These are phyloP conservation scores for Alnus glutinosa DNA, from an alignment of 306 rosid genomes.

Conservation along the genomic window DNA sequence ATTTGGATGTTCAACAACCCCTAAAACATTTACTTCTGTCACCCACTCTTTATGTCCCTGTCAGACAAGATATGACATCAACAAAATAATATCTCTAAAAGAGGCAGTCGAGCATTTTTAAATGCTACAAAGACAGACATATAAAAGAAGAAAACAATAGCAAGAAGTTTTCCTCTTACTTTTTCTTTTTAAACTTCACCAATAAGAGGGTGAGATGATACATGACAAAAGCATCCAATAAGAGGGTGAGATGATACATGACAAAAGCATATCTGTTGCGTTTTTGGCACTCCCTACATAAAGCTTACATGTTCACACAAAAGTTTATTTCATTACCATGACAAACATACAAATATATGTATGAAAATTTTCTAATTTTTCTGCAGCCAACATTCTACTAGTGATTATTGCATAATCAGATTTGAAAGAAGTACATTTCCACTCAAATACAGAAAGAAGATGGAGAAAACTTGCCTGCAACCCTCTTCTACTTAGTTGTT, in stretches of 20 bases:
- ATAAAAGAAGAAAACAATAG: neutral
- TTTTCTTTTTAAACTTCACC: neutral
- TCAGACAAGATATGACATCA: neutral
- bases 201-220: neutral
- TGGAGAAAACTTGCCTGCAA: constrained; percentile 54
- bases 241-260: neutral
- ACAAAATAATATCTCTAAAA: constrained; percentile 2
- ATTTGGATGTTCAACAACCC: constrained; percentile 53
- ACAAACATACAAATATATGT: neutral
- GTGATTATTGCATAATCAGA: neutral
- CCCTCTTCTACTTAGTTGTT: constrained; percentile 65
- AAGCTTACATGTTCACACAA: neutral
- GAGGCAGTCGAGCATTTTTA: neutral
- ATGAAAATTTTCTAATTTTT: neutral
- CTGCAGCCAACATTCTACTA: neutral
- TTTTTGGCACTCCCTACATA: neutral
- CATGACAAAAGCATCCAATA: neutral
- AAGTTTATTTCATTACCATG: too few relatives aligned
- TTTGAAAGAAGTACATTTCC: neutral
- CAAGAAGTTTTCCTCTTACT: neutral
- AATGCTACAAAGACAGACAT: neutral
- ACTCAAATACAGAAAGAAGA: neutral
- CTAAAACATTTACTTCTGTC: constrained; percentile 64
- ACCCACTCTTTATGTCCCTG: constrained; percentile 77
- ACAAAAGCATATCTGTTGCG: neutral